These are phyloP conservation scores for Camelina hispida DNA, from an alignment of 345 rosid genomes.

Conservation along the genomic window DNA sequence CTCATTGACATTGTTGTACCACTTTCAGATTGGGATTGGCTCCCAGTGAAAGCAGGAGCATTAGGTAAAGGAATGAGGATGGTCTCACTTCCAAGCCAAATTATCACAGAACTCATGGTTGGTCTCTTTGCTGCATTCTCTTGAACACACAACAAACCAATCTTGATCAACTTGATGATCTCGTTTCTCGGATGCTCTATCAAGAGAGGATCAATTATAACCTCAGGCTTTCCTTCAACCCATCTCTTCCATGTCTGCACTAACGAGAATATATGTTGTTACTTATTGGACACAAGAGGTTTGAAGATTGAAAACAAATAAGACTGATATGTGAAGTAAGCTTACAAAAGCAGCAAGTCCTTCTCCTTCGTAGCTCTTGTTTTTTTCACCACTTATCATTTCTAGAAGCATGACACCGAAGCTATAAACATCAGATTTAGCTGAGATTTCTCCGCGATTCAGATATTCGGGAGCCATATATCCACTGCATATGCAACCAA, in stretches of 20 bases:
- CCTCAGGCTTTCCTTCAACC: conserved; percentile 50
- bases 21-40: conserved; percentile 12
- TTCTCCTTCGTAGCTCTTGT: conserved; percentile 33
- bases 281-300: not conserved
- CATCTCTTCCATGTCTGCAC: conserved; percentile 61
- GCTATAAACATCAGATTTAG: conserved; percentile 55
- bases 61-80: conserved; percentile 46
- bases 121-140: conserved; percentile 51
- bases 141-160: conserved; percentile 59
- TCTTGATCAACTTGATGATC: conserved; percentile 41
- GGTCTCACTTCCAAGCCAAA: conserved; percentile 51
- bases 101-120: conserved; percentile 46
- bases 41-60: conserved; percentile 42
- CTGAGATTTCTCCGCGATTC: conserved; percentile 49
- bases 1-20: conserved; percentile 38
- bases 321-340: not conserved
- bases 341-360: conserved; percentile 42
- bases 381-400: conserved; percentile 35
- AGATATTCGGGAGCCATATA: conserved; percentile 62
- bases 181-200: conserved; percentile 15
- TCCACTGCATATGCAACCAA: conserved; percentile 42
- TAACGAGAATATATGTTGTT: not conserved
- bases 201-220: conserved; percentile 45
- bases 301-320: conserved; percentile 8
- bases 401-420: conserved; percentile 51